These are phyloP conservation scores for Leishmania gerbilli DNA, from an alignment of 208 protist species.

Conservation along the genomic window DNA sequence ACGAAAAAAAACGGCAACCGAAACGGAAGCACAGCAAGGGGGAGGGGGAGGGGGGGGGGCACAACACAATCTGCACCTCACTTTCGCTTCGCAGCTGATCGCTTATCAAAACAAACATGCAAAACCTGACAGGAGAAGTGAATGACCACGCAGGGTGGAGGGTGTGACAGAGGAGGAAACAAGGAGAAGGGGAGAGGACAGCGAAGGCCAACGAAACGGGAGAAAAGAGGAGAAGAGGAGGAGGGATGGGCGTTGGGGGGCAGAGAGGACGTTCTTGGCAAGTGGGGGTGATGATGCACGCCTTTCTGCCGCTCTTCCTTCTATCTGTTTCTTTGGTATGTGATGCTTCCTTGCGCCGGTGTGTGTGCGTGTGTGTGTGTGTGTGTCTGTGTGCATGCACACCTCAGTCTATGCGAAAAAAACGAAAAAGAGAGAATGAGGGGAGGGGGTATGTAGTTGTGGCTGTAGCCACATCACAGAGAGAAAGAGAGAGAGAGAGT, in stretches of 20 bases:
- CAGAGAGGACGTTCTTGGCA: not conserved
- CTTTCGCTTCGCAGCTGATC: not conserved
- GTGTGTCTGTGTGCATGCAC: not conserved
- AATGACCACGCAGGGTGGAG: not conserved
- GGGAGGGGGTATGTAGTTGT: not conserved
- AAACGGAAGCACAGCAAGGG: not conserved
- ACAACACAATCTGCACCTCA: not conserved
- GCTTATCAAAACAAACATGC: not conserved
- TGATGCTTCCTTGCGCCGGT: not conserved
- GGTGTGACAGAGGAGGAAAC: not conserved
- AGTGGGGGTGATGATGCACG: not conserved
- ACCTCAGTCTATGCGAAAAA: not conserved
- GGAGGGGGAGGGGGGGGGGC: no score
- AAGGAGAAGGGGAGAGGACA: not conserved
- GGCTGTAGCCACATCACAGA: no score
- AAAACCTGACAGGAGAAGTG: not conserved
- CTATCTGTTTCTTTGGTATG: not conserved
- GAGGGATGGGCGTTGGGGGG: not conserved
- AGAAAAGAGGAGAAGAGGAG: not conserved
- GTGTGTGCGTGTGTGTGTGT: not conserved
- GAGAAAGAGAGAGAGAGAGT: not conserved
- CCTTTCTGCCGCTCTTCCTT: not conserved
- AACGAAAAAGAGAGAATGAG: not conserved
- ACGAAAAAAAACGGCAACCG: not conserved
- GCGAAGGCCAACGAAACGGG: not conserved